Evolutionary conservation across 768 basidiomycete species (phyloP).

Genomic region (Mycena kentingensis): DNA sequence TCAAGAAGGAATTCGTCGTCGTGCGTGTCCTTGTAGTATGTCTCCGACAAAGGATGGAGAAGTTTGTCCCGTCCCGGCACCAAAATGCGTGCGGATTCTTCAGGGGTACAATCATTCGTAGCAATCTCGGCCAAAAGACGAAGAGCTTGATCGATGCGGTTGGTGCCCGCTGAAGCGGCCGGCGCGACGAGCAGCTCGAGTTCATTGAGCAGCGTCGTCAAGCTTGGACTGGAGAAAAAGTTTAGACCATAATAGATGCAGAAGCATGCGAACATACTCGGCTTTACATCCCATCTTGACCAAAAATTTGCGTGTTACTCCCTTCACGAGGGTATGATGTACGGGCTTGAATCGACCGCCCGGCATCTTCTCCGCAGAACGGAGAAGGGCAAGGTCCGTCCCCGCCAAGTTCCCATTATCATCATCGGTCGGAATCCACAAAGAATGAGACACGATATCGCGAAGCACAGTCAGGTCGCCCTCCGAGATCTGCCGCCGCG

Average conservation of each 20-base stretch:
- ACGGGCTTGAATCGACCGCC: slow-evolving; percentile 12
- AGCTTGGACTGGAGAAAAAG: slow-evolving; percentile 5
- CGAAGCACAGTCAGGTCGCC: slow-evolving; percentile 7
- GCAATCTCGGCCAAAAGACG: too few relatives aligned
- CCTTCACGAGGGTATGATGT: slow-evolving; percentile 2
- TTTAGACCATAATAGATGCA: not conserved
- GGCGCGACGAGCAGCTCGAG: slow-evolving; percentile 5
- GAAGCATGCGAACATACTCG: slow-evolving; percentile 3
- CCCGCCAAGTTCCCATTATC: not conserved
- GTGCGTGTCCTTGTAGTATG: slow-evolving; percentile 8
- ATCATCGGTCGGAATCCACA: slow-evolving; percentile 16
- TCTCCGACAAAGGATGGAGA: slow-evolving; percentile 4
- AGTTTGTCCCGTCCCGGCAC: slow-evolving; percentile 11
- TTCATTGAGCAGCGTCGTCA: slow-evolving; percentile 13
- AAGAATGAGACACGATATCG: not conserved
- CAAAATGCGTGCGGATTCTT: not conserved
- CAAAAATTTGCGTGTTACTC: slow-evolving; percentile 4
- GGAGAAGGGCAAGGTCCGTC: slow-evolving; percentile 9
- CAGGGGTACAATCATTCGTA: not conserved
- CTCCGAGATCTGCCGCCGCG: slow-evolving; percentile 6
- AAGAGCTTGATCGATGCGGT: too few relatives aligned
- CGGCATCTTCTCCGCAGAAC: not conserved
- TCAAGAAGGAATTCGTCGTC: slow-evolving; percentile 11
- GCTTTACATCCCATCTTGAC: slow-evolving; percentile 13
- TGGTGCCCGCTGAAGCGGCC: too few relatives aligned